phyloP scores from a whole-genome alignment of 2,329 filamentous ascomycete genomes.

The Xylaria sp. region DNA sequence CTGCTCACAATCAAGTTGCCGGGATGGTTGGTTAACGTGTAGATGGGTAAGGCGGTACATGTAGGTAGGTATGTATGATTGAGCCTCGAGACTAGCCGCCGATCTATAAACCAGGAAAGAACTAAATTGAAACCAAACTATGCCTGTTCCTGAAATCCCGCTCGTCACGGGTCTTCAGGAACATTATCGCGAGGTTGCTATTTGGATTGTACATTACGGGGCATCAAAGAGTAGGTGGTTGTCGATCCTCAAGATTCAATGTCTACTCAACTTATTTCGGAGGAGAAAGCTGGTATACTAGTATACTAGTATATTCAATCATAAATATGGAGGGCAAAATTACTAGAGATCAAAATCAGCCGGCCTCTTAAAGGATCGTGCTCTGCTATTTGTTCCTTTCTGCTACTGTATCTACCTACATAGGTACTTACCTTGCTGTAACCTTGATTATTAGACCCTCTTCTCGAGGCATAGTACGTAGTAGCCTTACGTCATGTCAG shows the following conservation, averaged over 20 bases:
- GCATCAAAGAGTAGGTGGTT: too few species aligned
- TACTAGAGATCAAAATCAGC: background rate
- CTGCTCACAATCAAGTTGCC: background rate
- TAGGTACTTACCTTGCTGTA: background rate
- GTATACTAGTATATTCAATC: too few species aligned
- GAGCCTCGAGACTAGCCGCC: slow-evolving; percentile 20
- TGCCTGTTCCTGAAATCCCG: slow-evolving; percentile 32
- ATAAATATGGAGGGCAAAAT: background rate
- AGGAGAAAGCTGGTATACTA: background rate
- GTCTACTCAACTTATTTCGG: background rate
- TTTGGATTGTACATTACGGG: background rate
- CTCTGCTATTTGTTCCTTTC: background rate
- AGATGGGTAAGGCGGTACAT: background rate
- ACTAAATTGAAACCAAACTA: slow-evolving; percentile 13
- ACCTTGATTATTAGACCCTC: background rate
- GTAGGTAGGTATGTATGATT: background rate
- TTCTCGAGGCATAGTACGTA: background rate
- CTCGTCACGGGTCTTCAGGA: background rate
- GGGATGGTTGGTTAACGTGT: background rate
- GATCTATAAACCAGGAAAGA: slow-evolving; percentile 17
- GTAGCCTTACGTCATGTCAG: slow-evolving; percentile 14
- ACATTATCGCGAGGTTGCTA: background rate
- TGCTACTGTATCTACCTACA: background rate
- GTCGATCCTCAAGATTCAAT: background rate
- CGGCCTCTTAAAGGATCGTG: background rate